Conservation (phyloP, 805 yeast genomes). For the Starmerella vitae region DNA sequence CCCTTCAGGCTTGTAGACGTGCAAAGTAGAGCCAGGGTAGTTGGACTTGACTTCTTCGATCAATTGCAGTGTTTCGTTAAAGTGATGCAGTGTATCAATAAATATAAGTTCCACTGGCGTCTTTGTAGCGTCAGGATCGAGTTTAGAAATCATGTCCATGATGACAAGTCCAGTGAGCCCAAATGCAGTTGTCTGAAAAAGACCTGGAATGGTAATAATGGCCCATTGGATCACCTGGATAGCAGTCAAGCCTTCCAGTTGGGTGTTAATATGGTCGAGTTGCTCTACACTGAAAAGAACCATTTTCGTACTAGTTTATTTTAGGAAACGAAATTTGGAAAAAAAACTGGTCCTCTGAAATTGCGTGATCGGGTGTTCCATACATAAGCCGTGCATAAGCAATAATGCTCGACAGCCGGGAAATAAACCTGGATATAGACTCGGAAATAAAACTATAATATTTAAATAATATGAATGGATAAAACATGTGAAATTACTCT, state of each 20-base stretch:
- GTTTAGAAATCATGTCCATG: slow-evolving; percentile 60
- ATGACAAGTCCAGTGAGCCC: slow-evolving; percentile 88
- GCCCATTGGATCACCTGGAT: slow-evolving; percentile 75
- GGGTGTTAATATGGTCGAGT: slow-evolving; percentile 50
- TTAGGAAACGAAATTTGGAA: too few species aligned
- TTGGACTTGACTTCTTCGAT: slow-evolving; percentile 43
- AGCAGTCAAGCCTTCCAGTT: slow-evolving; percentile 44
- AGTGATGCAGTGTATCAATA: slow-evolving; percentile 82
- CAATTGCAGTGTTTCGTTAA: slow-evolving; percentile 80
- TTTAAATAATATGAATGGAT: too few species aligned
- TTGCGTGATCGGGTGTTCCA: too few species aligned
- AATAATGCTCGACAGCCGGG: too few species aligned
- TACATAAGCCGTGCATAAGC: too few species aligned
- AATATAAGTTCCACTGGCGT: slow-evolving; percentile 61
- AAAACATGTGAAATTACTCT: too few species aligned
- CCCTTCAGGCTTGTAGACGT: slow-evolving; percentile 54
- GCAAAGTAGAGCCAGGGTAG: slow-evolving; percentile 44
- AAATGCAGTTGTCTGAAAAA: slow-evolving; percentile 88
- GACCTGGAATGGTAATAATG: slow-evolving; percentile 60
- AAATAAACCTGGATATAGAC: too few species aligned
- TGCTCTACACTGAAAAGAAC: slow-evolving; percentile 32
- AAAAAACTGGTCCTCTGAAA: too few species aligned
- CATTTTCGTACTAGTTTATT: too few species aligned
- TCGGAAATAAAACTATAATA: too few species aligned
- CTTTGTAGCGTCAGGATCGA: slow-evolving; percentile 24